A percentile compares a stretch with the other conserved stretches of the same genome.
These are phyloP conservation scores for Monilinia vaccinii-corymbosi DNA, from an alignment of 2,329 filamentous ascomycete species.

Conservation along the genomic window DNA sequence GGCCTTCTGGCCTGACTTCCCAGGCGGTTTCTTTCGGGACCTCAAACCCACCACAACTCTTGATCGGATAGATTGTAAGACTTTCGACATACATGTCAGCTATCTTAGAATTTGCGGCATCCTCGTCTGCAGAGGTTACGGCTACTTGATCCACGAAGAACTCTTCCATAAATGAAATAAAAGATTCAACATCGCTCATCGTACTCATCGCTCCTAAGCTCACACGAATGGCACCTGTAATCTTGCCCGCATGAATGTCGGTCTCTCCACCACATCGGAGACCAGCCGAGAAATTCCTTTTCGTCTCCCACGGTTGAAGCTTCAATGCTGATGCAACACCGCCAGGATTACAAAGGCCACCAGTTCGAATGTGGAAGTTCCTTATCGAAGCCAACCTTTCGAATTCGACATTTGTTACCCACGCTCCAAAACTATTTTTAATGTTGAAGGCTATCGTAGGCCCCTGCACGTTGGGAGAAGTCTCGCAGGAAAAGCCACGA, in stretches of 20 bases:
- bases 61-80: conserved; percentile 80
- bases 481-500: conserved; percentile 27
- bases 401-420: conserved; percentile 74
- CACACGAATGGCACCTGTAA: conserved; percentile 76
- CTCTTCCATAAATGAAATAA: conserved; percentile 63
- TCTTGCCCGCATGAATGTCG: conserved; percentile 74
- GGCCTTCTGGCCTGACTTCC: conserved; percentile 71
- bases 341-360: conserved; percentile 86
- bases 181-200: conserved; percentile 58
- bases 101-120: background rate
- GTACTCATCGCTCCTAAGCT: conserved; percentile 91
- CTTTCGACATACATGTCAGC: conserved; percentile 44
- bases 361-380: conserved; percentile 76
- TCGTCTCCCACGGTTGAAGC: conserved; percentile 73
- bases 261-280: conserved; percentile 76
- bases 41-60: conserved; percentile 77
- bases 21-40: conserved; percentile 57
- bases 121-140: background rate
- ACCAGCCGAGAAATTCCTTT: conserved; percentile 73
- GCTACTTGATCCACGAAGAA: conserved; percentile 39
- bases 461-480: conserved; percentile 42
- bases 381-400: conserved; percentile 77
- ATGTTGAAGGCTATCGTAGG: conserved; percentile 82
- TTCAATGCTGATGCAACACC: conserved; percentile 67
- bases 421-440: conserved; percentile 55